Base-by-base conservation (phyloP, 257 asterid species). In the Henckelia pumila region DNA sequence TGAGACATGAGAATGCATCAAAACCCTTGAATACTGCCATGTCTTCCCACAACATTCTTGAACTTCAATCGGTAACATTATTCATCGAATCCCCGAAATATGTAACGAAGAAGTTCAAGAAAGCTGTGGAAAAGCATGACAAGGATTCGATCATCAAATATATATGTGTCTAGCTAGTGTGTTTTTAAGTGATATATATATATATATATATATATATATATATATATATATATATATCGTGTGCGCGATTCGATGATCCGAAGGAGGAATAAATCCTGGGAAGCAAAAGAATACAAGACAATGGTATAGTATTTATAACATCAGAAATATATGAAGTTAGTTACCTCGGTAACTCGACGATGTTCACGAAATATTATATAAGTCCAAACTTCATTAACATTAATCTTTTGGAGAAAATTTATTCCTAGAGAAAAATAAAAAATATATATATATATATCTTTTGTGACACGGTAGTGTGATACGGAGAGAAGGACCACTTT, bases 121-220 rank as follows among this genome's bases (percentile, higher is more conserved):
- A 89, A 87, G 96, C 96, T 85, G 96, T 89, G 96, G 96, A 87
- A 87, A 85, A 82, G 88, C 85, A 89, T 81, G 88, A 78, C 52
- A 80, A 68, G 79, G 85, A 77, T 60, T 60, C 47, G 25, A 55
- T 1, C 20, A 16, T 19, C 59, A 8, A 56, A 56, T 1, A 21
- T 37, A 56, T 9, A 7, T 37, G 47, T 10, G 47, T 10, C 47
- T 10, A 37, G 47, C 3, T n/a, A n/a, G 47, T 37, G 47, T 37
- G 11, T 33, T 7, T 33, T 33, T 8, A 2, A 35, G 14, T 2
- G 47, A 35, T 10, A n/a, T n/a, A n/a, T n/a, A n/a, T n/a, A n/a
- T n/a, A n/a, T n/a, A n/a, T n/a, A n/a, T n/a, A n/a, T n/a, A n/a
- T n/a, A n/a, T n/a, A n/a, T n/a, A n/a, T n/a, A n/a, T n/a, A n/a